Evolutionary conservation across 2,329 filamentous ascomycete species (phyloP).

Genomic region (Apiospora arundinis): DNA sequence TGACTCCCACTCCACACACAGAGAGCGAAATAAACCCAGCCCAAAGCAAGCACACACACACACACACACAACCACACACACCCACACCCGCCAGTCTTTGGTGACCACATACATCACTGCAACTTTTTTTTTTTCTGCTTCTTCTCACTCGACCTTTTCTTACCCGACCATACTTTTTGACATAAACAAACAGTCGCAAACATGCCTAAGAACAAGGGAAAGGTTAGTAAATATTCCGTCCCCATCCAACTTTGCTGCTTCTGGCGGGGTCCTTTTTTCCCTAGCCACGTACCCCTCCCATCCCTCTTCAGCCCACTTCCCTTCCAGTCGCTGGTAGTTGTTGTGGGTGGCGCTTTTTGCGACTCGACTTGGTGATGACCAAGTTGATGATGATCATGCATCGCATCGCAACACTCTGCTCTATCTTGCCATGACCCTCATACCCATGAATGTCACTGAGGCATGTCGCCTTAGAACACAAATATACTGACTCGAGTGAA

Average conservation of each 20-base stretch:
- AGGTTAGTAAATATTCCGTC: slow-evolving; percentile 63
- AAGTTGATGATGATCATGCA: slow-evolving; percentile 4
- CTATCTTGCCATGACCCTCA: not conserved
- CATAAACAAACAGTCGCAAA: slow-evolving; percentile 44
- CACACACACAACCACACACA: slow-evolving; percentile 27
- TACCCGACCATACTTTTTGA: not conserved
- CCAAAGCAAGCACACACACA: slow-evolving; percentile 17
- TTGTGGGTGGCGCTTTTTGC: slow-evolving; percentile 21
- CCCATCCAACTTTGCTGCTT: not conserved
- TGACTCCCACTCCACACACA: slow-evolving; percentile 23
- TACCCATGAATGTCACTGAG: not conserved
- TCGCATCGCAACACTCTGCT: slow-evolving; percentile 15
- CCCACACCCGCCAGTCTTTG: not conserved
- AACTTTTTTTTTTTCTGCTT: slow-evolving; percentile 12
- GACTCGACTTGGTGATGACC: slow-evolving; percentile 5
- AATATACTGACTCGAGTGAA: slow-evolving; percentile 38
- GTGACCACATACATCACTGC: slow-evolving; percentile 4
- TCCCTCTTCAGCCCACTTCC: slow-evolving; percentile 24
- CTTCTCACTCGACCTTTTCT: not conserved
- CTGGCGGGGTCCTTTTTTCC: slow-evolving; percentile 23
- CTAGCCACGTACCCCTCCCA: slow-evolving; percentile 22
- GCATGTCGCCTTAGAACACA: slow-evolving; percentile 23
- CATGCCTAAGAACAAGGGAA: slow-evolving; percentile 99
- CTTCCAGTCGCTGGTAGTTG: slow-evolving; percentile 14
- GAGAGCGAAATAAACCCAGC: slow-evolving; percentile 25